Base-by-base conservation (phyloP, 371 early-diverging fungal genomes). In the Haplosporangium sp. region DNA sequence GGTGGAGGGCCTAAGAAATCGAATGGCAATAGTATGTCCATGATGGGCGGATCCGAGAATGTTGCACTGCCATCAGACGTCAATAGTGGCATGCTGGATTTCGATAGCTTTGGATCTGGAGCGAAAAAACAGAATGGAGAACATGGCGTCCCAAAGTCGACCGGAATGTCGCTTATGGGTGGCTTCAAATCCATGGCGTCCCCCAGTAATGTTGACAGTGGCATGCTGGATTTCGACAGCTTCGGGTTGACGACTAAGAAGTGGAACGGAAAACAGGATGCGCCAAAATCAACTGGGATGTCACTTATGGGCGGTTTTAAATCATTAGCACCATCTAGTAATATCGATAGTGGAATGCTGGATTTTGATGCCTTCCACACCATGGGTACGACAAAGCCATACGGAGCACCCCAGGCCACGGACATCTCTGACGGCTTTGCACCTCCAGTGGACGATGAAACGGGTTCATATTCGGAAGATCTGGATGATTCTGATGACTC, bases 361-460 rank as follows among this genome's bases (percentile, higher is more conserved):
- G 79, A 68, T 20, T 67, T 72, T 45, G 76, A 70, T 40, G 41
- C 64, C 4, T 71, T 76, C 56, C 71, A 55, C 54, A 53, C 76
- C 47, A 63, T 67, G 67, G 60, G 56, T 6, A 21, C 14, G n/a
- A 43, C 29, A 9, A 69, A 59, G 9, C 36, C 43, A 12, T 5
- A 9, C 21, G 6, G 13, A 6, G 2, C 50, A n/a, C 50, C 12
- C 29, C 62, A 47, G 36, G 21, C 58, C 11, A 56, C 41, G 6
- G 77, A 77, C 42, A 77, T 77, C 7, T 77, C 67, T 56, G 67
- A 61, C 0, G 68, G 18, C 11, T 77, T 72, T 71, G 64, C 52
- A 5, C 72, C 72, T 18, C 72, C 77, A 37, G 54, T 50, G 0
- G 64, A 77, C 12, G 64, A 60, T 50, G 70, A 63, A 11, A 43